These are phyloP conservation scores for Conoideocrella luteorostrata DNA, from an alignment of 2,329 filamentous ascomycete species.

Conservation along the genomic window DNA sequence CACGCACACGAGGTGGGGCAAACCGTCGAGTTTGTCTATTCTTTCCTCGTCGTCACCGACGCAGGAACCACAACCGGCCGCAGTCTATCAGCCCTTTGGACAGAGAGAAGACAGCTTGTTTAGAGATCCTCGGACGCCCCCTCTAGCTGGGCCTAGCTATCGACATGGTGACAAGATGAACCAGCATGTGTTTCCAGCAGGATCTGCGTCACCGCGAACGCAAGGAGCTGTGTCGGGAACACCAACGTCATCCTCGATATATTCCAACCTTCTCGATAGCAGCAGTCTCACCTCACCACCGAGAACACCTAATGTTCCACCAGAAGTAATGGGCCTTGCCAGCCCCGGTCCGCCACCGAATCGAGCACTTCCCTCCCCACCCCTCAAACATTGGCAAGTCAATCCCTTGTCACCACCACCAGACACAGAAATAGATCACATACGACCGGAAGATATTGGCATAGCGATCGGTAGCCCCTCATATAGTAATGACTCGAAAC, in stretches of 20 bases:
- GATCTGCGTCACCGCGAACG: background rate
- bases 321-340: slow-evolving; percentile 16
- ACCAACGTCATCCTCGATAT: background rate
- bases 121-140: background rate
- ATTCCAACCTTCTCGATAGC: background rate
- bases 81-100: background rate
- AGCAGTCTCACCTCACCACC: slow-evolving; percentile 3
- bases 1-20: slow-evolving; percentile 7
- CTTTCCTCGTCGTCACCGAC: background rate
- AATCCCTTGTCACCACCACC: slow-evolving; percentile 6
- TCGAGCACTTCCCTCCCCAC: slow-evolving; percentile 33
- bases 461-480: slow-evolving; percentile 7
- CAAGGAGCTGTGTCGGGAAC: background rate
- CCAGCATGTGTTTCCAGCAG: background rate
- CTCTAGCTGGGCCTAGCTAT: background rate
- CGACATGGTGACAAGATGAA: background rate
- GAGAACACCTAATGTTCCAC: slow-evolving; percentile 6
- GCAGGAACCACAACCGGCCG: background rate
- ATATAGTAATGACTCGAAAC: background rate
- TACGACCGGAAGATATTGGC: slow-evolving; percentile 3
- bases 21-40: slow-evolving; percentile 4
- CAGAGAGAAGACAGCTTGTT: background rate
- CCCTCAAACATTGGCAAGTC: slow-evolving; percentile 9
- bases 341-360: slow-evolving; percentile 38
- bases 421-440: background rate